Conservation (phyloP, 805 yeast genomes). For the Cyberlindnera galapagoensis region DNA sequence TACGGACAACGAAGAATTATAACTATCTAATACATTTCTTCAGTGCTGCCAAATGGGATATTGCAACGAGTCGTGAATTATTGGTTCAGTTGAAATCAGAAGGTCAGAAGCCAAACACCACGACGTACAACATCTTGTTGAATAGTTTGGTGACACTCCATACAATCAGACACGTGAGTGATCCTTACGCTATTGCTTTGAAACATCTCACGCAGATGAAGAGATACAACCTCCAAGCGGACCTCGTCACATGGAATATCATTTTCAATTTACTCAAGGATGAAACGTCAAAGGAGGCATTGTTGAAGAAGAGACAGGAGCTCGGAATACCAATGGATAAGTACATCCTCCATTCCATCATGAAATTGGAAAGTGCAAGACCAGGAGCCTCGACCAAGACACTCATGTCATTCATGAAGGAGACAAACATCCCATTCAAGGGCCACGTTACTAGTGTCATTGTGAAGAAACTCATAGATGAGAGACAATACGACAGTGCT, state of each 20-base stretch:
- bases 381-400: constrained; percentile 7
- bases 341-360: constrained; percentile 21
- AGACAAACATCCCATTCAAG: constrained; percentile 22
- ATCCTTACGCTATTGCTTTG: constrained; percentile 23
- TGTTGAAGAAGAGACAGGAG: constrained; percentile 27
- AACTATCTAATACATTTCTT: constrained; percentile 35
- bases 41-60: constrained; percentile 32
- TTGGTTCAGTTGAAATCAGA: constrained; percentile 34
- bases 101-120: constrained; percentile 27
- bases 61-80: constrained; percentile 33
- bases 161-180: constrained; percentile 24
- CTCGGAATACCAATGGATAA: constrained; percentile 27
- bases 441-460: constrained; percentile 22
- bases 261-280: constrained; percentile 29
- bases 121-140: constrained; percentile 34
- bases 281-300: constrained; percentile 25
- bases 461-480: constrained; percentile 21
- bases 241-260: constrained; percentile 32
- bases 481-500: constrained; percentile 24
- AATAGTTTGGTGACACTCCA: constrained; percentile 24
- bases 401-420: constrained; percentile 11
- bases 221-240: constrained; percentile 23
- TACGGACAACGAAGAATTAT: constrained; percentile 27
- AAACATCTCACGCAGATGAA: constrained; percentile 29
- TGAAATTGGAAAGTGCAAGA: constrained; percentile 19